phyloP scores from a whole-genome alignment of 495 filamentous ascomycete genomes.

The Podospora comata region DNA sequence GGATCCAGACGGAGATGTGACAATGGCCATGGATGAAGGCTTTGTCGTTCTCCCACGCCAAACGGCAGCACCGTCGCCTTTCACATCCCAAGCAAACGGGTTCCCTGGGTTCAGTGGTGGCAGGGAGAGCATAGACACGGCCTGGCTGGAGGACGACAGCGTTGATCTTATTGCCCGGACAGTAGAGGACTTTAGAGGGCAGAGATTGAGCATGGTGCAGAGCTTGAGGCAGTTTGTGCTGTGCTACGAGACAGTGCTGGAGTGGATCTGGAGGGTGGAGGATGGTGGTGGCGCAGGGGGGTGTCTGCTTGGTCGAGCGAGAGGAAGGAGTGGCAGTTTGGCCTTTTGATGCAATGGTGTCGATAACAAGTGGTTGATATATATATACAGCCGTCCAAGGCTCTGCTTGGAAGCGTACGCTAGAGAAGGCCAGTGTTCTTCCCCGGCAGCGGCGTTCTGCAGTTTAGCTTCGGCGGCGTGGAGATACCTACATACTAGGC shows the following conservation, averaged over 20 bases:
- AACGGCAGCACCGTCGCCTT: not conserved
- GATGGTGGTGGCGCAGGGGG: conserved; percentile 21
- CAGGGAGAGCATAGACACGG: conserved; percentile 32
- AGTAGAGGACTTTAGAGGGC: conserved; percentile 82
- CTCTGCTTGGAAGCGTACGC: too few relatives aligned
- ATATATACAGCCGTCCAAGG: not conserved
- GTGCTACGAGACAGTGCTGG: conserved; percentile 91
- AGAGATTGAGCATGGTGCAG: conserved; percentile 95
- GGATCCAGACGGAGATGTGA: conserved; percentile 45
- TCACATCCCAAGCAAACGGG: not conserved
- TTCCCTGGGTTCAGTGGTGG: not conserved
- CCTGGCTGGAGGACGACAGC: conserved; percentile 50
- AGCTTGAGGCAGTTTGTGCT: conserved; percentile 91
- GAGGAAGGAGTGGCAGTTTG: conserved; percentile 31
- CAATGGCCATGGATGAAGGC: conserved; percentile 30
- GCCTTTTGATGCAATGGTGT: conserved; percentile 10
- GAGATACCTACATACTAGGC: too few relatives aligned
- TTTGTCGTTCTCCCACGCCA: not conserved
- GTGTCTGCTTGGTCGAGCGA: conserved; percentile 3
- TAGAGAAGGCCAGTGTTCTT: too few relatives aligned
- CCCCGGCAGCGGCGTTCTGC: not conserved
- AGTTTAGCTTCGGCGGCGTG: too few relatives aligned
- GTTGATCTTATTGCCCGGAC: conserved; percentile 79
- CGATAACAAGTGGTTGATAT: not conserved
- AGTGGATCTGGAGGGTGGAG: conserved; percentile 65